phyloP scores from a whole-genome alignment of 345 rosid genomes.

The Alliaria petiolata region DNA sequence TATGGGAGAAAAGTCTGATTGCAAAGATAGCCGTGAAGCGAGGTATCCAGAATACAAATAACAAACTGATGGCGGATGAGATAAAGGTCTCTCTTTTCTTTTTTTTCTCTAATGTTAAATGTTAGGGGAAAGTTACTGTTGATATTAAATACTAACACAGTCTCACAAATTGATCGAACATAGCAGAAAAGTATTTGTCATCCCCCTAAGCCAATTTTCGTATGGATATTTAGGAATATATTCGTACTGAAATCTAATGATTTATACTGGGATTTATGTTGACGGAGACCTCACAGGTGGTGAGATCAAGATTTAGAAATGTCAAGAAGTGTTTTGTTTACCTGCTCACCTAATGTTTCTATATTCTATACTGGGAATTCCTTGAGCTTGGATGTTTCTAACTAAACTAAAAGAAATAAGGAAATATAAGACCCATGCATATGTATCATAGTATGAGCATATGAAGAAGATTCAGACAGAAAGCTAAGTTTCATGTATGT shows the following conservation, averaged over 20 bases:
- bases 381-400: background rate
- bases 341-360: background rate
- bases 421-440: background rate
- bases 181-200: background rate
- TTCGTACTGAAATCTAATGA: background rate
- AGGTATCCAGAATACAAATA: slow-evolving; percentile 96
- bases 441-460: background rate
- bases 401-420: background rate
- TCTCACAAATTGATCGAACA: background rate
- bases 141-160: background rate
- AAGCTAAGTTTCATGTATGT: slow-evolving; percentile 4
- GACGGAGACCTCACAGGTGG: background rate
- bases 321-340: background rate
- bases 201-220: background rate
- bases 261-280: background rate
- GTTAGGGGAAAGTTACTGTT: background rate
- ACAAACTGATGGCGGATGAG: slow-evolving; percentile 96
- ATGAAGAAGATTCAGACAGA: background rate
- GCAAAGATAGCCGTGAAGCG: slow-evolving; percentile 91
- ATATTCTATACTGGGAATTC: background rate
- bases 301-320: background rate
- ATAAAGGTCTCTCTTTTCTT: slow-evolving; percentile 58
- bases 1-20: slow-evolving; percentile 91
- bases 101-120: background rate
- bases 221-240: background rate